Evolutionary conservation across 139 green algal genomes (phyloP), one percentile per base, ranked within the genome.

Genomic region (Chlorella vulgaris): DNA sequence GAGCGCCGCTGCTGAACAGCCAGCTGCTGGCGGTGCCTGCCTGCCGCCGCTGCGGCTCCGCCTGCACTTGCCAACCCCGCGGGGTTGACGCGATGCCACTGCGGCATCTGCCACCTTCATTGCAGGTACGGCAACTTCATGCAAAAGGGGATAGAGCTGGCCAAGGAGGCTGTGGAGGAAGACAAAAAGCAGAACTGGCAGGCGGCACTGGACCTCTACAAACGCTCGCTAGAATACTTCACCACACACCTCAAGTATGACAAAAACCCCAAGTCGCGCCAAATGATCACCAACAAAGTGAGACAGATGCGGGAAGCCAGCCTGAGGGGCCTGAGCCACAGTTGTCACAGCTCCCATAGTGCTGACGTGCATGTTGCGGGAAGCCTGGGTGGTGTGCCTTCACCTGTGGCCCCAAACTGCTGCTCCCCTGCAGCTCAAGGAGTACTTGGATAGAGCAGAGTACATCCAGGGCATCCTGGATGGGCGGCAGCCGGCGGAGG

Each of bases 381-480:
- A 28, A 31, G 55, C 28, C 55, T 65, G 55, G 47, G n/a, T n/a
- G n/a, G n/a, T n/a, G n/a, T n/a, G n/a, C n/a, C n/a, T n/a, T n/a
- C n/a, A n/a, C n/a, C n/a, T n/a, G n/a, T n/a, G n/a, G n/a, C n/a
- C 47, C 47, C 13, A 15, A 55, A 55, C 47, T 15, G 10, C 10
- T 3, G 8, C 24, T 26, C 33, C 3, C 4, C 35, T 47, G 74
- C 74, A 80, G 74, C 58, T 98, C 80, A 91, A 89, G 70, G 96
- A 99, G 66, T 99, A 99, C 79, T 79, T 99, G 38, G 70, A 87
- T 18, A 86, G 97, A 0, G 97, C 97, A 7, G 96, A 99, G 89
- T 93, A 97, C 88, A 85, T 99, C 29, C 96, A 97, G 68, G 83
- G 83, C 35, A 70, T 95, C 60, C 50, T 97, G 33, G 88, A 91